These are phyloP conservation scores for Ceratobasidium sp. DNA, from an alignment of 1,284 basidiomycete genomes.

Conservation along the genomic window DNA sequence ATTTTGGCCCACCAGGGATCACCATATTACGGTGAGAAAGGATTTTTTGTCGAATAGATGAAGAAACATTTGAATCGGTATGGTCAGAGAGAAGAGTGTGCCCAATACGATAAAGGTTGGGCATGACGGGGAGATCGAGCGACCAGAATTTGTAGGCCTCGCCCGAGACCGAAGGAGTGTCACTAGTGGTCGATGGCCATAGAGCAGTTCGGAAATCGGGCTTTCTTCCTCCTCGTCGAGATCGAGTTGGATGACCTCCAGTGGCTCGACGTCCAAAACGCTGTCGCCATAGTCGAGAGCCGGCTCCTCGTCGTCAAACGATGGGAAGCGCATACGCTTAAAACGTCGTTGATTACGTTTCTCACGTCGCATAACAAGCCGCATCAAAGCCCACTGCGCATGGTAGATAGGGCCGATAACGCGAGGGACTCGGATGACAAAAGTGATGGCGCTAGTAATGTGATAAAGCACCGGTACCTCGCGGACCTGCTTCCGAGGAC, in stretches of 20 bases:
- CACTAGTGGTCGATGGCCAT: slow-evolving; percentile 76
- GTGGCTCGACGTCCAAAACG: slow-evolving; percentile 96
- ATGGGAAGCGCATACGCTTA: slow-evolving; percentile 99
- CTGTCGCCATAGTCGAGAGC: slow-evolving; percentile 99
- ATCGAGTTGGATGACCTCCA: slow-evolving; percentile 98
- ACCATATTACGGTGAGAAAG: slow-evolving; percentile 99
- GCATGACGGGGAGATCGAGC: slow-evolving; percentile 93
- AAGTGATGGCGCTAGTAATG: slow-evolving; percentile 99
- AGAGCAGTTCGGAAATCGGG: slow-evolving; percentile 99
- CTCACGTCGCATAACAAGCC: slow-evolving; percentile 99
- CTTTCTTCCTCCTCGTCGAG: slow-evolving; percentile 94
- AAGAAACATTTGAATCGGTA: slow-evolving; percentile 89
- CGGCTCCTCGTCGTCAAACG: slow-evolving; percentile 99
- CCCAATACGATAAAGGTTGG: slow-evolving; percentile 95
- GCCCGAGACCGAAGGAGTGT: slow-evolving; percentile 86
- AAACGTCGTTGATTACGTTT: slow-evolving; percentile 99
- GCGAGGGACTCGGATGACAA: slow-evolving; percentile 98
- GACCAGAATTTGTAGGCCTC: slow-evolving; percentile 95
- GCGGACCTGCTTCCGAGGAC: slow-evolving; percentile 99
- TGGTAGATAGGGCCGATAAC: slow-evolving; percentile 95
- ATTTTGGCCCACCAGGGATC: slow-evolving; percentile 98
- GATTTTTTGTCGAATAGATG: slow-evolving; percentile 97
- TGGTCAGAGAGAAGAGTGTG: slow-evolving; percentile 94
- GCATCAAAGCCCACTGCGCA: slow-evolving; percentile 99
- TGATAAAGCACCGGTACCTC: slow-evolving; percentile 95